Evolutionary conservation across 2,329 filamentous ascomycete species (phyloP).

Genomic region (Coniochaeta sp.): DNA sequence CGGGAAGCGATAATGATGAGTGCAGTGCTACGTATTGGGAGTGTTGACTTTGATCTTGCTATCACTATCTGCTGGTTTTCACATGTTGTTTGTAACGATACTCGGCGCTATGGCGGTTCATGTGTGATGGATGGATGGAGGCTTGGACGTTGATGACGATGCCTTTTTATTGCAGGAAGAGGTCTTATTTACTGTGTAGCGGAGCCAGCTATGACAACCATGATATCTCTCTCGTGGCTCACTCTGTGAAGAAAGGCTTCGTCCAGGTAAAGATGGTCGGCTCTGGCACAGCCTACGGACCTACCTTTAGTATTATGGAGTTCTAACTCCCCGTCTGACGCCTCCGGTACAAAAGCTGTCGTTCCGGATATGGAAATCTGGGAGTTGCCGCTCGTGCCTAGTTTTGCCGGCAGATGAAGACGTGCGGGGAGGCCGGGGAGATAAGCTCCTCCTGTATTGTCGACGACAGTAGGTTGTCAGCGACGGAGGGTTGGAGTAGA

Average conservation of each 20-base stretch:
- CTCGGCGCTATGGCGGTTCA: not conserved
- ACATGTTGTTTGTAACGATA: not conserved
- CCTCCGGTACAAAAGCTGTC: not conserved
- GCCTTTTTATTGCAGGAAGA: not conserved
- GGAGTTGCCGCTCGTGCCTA: not conserved
- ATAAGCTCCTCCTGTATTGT: not conserved
- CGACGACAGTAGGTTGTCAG: not conserved
- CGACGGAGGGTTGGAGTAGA: not conserved
- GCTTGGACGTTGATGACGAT: not conserved
- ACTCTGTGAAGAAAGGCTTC: not conserved
- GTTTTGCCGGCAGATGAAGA: not conserved
- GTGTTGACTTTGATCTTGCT: not conserved
- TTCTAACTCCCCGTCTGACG: not conserved
- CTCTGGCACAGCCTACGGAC: too few species aligned
- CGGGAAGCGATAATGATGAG: conserved; percentile 5
- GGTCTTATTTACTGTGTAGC: not conserved
- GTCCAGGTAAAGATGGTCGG: not conserved
- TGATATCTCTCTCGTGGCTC: too few species aligned
- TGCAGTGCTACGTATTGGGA: not conserved
- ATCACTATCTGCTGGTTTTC: not conserved
- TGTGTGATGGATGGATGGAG: not conserved
- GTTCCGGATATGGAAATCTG: not conserved
- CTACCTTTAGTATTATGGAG: too few species aligned
- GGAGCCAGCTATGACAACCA: not conserved
- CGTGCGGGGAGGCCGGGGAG: not conserved